Conservation (phyloP, 495 filamentous ascomycete species). For the Podospora fimiseda region DNA sequence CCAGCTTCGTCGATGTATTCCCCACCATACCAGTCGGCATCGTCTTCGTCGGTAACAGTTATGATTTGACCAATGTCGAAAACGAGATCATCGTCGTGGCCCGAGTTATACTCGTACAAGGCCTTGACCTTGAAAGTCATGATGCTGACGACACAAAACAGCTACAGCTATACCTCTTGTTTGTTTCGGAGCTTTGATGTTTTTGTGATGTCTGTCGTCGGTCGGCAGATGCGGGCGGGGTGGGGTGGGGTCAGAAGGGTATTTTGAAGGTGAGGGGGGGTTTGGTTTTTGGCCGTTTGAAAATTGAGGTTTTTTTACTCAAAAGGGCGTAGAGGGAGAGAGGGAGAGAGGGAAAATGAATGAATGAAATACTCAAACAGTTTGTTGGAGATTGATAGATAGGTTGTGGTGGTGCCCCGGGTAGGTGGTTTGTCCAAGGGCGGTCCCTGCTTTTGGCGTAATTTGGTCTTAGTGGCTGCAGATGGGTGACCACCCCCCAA, state of each 20-base stretch:
- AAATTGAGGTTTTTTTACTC: not conserved
- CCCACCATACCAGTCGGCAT: constrained; percentile 90
- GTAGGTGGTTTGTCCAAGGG: constrained; percentile 9
- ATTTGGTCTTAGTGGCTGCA: not conserved
- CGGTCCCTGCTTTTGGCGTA: constrained; percentile 10
- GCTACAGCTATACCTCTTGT: no score
- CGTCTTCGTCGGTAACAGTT: constrained; percentile 86
- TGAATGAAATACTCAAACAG: constrained; percentile 23
- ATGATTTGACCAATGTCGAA: constrained; percentile 84
- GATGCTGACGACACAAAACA: constrained; percentile 29
- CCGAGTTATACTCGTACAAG: constrained; percentile 84
- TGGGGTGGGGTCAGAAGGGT: not conserved
- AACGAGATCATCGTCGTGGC: constrained; percentile 88
- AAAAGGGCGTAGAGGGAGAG: not conserved
- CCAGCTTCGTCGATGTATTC: constrained; percentile 76
- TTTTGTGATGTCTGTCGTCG: not conserved
- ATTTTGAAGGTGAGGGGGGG: not conserved
- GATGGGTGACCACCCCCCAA: no score
- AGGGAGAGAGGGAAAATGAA: not conserved
- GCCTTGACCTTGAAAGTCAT: constrained; percentile 97
- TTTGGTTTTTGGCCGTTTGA: not conserved
- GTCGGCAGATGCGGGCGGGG: not conserved
- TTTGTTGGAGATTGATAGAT: constrained; percentile 20
- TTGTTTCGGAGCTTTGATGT: not conserved
- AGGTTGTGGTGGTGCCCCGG: no score